Evolutionary conservation across 2,329 filamentous ascomycete species (phyloP), one percentile per base, ranked within the genome.

Genomic region (Claviceps sp.): DNA sequence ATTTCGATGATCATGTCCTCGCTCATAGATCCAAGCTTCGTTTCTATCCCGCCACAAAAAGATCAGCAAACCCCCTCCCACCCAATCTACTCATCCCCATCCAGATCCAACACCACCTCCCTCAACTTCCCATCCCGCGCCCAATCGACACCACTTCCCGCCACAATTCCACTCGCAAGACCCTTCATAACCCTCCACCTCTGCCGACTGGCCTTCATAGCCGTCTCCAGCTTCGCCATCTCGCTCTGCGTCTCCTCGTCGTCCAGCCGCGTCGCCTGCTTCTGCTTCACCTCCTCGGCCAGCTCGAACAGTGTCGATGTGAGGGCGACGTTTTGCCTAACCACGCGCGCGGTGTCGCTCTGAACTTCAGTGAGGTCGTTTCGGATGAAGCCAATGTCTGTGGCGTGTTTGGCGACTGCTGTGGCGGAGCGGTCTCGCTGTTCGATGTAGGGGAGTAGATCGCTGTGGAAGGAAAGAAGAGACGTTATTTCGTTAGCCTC

Each of bases 81-180:
- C 11, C 4, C 17, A 13, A 26, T 48, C 51, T 50, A 53, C 16
- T 55, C 53, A 42, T 55, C 50, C 10, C 53, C 53, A 56, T 84
- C 80, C 11, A 73, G 70, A 61, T 87, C 88, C 55, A 94, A 72
- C 26, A 95, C 87, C 55, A 91, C 73, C 49, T 80, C 78, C 53
- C 78, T 74, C 55, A 95, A 69, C 54, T 73, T 74, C 50, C 81
- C 75, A 65, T 94, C 82, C 42, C 77, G 72, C 13, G 80, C 81
- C 89, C 89, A 95, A 62, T 94, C 82, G 51, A 93, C 73, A 47
- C 89, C 89, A 65, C 88, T 94, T 3, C 86, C 87, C 5, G 81
- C 86, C 47, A 95, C 78, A 52, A 89, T 76, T 17, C 85, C 87
- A 61, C 85, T 86, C n/a, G 85, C 76, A 43, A 89, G 80, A 24